Evolutionary conservation across 345 rosid species (phyloP).

Genomic region (Linum trigynum): DNA sequence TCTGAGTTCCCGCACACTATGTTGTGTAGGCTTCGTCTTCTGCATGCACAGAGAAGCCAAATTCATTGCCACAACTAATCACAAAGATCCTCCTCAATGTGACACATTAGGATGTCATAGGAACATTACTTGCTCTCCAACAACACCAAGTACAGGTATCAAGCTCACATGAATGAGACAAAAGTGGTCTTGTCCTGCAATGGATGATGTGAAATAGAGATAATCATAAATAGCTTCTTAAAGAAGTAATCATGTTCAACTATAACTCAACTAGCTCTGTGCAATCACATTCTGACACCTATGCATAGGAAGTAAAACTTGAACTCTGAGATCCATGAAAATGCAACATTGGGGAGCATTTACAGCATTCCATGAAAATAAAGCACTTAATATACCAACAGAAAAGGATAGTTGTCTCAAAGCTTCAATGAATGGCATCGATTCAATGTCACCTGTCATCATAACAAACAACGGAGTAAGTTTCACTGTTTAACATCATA

Average conservation of each 20-base stretch:
- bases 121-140: constrained; percentile 20
- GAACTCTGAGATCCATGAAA: neutral
- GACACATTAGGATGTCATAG: neutral
- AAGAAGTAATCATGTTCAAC: neutral
- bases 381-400: constrained; percentile 18
- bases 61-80: neutral
- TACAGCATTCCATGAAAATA: neutral
- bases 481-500: neutral
- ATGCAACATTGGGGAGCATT: neutral
- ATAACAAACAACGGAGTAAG: neutral
- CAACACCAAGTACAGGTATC: constrained; percentile 28
- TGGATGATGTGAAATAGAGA: constrained; percentile 4
- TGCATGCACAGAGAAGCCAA: constrained; percentile 8
- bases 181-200: constrained; percentile 26
- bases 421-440: constrained; percentile 32
- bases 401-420: constrained; percentile 25
- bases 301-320: neutral
- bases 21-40: constrained; percentile 33
- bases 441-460: constrained; percentile 25
- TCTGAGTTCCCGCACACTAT: constrained; percentile 30
- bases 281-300: neutral
- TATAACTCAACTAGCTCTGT: too few species aligned
- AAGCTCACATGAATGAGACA: constrained; percentile 31
- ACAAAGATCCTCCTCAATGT: neutral
- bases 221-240: constrained; percentile 11